phyloP scores from a whole-genome alignment of 2,329 filamentous ascomycete genomes.

The Clarireedia paspali region DNA sequence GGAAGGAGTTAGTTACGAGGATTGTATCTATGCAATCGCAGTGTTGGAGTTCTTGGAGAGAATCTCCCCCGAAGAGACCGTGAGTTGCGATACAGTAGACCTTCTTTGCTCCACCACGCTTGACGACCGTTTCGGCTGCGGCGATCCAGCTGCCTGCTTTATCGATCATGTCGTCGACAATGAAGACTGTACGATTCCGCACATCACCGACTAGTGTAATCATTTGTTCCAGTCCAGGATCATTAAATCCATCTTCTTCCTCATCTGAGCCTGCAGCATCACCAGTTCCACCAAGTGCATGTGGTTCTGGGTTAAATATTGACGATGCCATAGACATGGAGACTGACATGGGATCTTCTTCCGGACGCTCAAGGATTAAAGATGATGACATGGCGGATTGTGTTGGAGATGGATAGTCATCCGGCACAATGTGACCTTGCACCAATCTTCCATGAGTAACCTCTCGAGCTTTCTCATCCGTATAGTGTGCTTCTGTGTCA shows the following conservation, averaged over 20 bases:
- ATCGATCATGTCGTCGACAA: constrained; percentile 99
- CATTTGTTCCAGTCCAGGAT: constrained; percentile 80
- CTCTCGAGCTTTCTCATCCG: constrained; percentile 73
- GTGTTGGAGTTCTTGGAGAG: constrained; percentile 79
- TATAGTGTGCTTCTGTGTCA: constrained; percentile 24
- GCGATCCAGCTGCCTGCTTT: constrained; percentile 96
- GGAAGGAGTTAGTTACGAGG: constrained; percentile 95
- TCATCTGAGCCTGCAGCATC: constrained; percentile 85
- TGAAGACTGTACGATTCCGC: constrained; percentile 77
- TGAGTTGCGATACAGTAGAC: constrained; percentile 98
- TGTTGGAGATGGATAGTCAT: constrained; percentile 77
- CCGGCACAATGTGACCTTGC: constrained; percentile 91
- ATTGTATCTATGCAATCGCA: constrained; percentile 93
- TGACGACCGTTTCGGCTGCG: constrained; percentile 91
- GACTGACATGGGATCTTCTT: constrained; percentile 69
- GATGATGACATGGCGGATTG: constrained; percentile 60
- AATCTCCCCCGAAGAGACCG: constrained; percentile 85
- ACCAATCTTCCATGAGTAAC: constrained; percentile 87
- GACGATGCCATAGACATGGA: constrained; percentile 70
- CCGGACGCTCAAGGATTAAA: constrained; percentile 40
- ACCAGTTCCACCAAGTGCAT: constrained; percentile 70
- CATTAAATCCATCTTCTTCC: constrained; percentile 81
- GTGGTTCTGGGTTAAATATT: constrained; percentile 62
- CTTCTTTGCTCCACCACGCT: constrained; percentile 81
- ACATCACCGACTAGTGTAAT: constrained; percentile 98